Evolutionary conservation across 306 rosid genomes (phyloP).

Genomic region (Malus sieversii): DNA sequence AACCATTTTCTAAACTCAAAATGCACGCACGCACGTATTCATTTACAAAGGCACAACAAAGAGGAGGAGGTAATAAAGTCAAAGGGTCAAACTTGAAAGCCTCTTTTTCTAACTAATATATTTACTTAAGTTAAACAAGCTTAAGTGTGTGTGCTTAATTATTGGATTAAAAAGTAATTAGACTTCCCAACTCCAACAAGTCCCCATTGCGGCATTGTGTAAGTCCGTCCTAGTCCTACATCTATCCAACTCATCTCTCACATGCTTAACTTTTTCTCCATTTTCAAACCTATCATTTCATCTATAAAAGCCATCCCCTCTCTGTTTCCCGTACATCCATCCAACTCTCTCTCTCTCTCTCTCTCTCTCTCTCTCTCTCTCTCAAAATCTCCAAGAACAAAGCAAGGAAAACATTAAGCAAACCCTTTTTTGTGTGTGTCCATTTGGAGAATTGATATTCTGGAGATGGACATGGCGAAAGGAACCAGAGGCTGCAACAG

Average conservation of each 20-base stretch:
- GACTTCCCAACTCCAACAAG: conserved; percentile 1
- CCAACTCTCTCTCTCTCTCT: background rate
- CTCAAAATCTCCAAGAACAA: background rate
- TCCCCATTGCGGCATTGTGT: conserved; percentile 33
- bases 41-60: background rate
- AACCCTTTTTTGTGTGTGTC: conserved; percentile 8
- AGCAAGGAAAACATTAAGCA: background rate
- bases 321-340: conserved; percentile 35
- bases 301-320: conserved; percentile 61
- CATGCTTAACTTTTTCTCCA: conserved; percentile 14
- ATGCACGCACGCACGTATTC: background rate
- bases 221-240: background rate
- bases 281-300: conserved; percentile 1
- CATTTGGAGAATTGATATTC: background rate
- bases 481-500: background rate
- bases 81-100: conserved; percentile 58
- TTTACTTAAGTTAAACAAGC: conserved; percentile 14
- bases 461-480: background rate
- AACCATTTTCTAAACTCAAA: background rate
- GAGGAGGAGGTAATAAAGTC: conserved; percentile 36
- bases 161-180: background rate
- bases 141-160: conserved; percentile 7
- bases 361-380: conserved; percentile 1
- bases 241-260: conserved; percentile 3
- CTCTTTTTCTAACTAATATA: conserved; percentile 20